These are phyloP conservation scores for Pythium rhizo-oryzae DNA, from an alignment of 352 stramenopile species.

Conservation along the genomic window DNA sequence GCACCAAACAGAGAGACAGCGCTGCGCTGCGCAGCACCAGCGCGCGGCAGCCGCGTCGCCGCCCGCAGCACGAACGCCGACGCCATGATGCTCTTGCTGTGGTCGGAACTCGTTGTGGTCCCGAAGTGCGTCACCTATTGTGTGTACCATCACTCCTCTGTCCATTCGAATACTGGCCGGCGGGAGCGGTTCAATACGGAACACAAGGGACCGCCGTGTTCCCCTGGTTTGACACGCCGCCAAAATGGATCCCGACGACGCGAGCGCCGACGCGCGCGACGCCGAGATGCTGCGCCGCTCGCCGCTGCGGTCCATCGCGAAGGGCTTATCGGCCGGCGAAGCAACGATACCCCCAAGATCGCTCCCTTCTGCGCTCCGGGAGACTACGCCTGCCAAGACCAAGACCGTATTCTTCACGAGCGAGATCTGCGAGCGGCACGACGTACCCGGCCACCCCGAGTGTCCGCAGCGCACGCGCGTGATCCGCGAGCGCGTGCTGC, in stretches of 20 bases:
- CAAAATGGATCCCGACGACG: not conserved
- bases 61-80: not conserved
- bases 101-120: not conserved
- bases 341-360: not conserved
- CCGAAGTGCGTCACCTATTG: not conserved
- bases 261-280: not conserved
- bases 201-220: conserved; percentile 14
- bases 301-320: conserved; percentile 15
- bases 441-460: conserved; percentile 36
- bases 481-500: conserved; percentile 32
- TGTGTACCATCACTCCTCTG: conserved; percentile 14
- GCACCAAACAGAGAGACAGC: not conserved
- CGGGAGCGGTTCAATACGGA: not conserved
- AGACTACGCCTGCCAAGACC: not conserved
- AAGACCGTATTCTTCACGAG: conserved; percentile 33
- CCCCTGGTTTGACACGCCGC: not conserved
- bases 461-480: conserved; percentile 31
- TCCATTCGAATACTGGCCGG: not conserved
- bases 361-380: not conserved
- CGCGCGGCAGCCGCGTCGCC: not conserved
- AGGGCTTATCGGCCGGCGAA: not conserved
- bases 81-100: not conserved
- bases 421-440: conserved; percentile 36
- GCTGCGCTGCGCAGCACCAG: not conserved
- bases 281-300: conserved; percentile 17